Conservation (phyloP, 2,329 filamentous ascomycete species). For the Nemania abortiva region DNA sequence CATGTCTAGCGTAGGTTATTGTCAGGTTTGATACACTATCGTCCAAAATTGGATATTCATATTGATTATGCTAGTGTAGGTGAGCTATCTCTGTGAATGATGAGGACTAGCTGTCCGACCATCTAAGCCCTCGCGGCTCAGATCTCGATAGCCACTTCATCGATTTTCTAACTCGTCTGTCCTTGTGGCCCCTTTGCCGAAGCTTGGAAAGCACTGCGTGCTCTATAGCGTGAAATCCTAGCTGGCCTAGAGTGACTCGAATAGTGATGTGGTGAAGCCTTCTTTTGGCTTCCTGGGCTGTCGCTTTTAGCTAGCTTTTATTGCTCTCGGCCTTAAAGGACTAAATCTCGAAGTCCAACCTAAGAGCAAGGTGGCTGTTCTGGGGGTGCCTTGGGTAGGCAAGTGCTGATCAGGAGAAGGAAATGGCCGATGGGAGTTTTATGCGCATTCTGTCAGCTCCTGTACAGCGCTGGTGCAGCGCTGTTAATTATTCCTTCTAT, state of each 20-base stretch:
- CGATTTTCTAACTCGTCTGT: background rate
- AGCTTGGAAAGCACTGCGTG: background rate
- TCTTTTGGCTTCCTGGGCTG: background rate
- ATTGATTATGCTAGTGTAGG: no score
- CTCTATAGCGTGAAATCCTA: background rate
- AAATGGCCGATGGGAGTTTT: background rate
- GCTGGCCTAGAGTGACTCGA: background rate
- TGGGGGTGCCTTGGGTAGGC: background rate
- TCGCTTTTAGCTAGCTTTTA: background rate
- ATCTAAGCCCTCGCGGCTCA: background rate
- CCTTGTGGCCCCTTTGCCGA: background rate
- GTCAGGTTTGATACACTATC: background rate
- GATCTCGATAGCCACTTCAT: background rate
- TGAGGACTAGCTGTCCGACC: background rate
- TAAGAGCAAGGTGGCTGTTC: background rate
- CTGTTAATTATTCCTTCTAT: background rate
- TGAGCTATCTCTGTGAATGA: no score
- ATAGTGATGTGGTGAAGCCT: background rate
- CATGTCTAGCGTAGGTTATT: background rate
- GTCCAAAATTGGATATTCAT: constrained; percentile 13
- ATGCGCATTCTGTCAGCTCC: background rate
- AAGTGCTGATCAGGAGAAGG: background rate
- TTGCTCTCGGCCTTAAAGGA: background rate
- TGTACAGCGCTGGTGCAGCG: background rate
- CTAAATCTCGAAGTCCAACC: no score